Evolutionary conservation across 192 early-diverging fungal species (phyloP).

Genomic region (Coemansia sp.): DNA sequence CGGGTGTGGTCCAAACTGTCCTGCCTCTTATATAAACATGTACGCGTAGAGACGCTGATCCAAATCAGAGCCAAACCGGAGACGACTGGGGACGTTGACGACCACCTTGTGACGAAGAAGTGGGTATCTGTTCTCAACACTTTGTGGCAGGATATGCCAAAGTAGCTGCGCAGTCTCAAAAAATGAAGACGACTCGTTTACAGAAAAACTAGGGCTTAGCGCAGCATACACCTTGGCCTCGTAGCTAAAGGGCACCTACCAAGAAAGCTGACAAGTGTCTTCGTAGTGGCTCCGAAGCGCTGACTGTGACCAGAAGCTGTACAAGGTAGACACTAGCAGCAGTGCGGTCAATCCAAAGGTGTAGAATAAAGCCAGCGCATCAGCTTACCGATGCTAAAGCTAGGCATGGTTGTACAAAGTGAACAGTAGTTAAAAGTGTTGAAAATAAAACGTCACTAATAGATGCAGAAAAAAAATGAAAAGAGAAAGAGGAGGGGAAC

Average conservation of each 20-base stretch:
- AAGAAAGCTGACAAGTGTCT: background rate
- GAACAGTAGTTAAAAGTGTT: background rate
- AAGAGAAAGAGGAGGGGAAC: background rate
- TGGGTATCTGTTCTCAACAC: too few species aligned
- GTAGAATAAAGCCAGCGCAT: background rate
- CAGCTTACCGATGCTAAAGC: background rate
- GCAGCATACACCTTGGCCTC: too few species aligned
- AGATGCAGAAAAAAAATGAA: background rate
- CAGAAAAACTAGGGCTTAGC: too few species aligned
- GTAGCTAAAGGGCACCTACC: slow-evolving; percentile 17
- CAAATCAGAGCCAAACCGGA: too few species aligned
- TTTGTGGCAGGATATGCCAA: too few species aligned
- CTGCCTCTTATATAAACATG: too few species aligned
- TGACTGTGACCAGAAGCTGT: background rate
- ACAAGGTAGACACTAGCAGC: background rate
- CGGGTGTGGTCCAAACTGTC: too few species aligned
- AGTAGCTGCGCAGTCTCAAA: too few species aligned
- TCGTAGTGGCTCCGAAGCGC: background rate
- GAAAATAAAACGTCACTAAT: background rate
- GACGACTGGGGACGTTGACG: too few species aligned
- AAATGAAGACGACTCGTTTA: too few species aligned
- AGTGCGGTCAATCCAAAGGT: background rate
- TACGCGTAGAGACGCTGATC: too few species aligned
- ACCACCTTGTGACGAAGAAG: too few species aligned
- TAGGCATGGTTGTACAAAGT: background rate